Evolutionary conservation across 192 early-diverging fungal genomes (phyloP), one percentile per base, ranked within the genome.

Genomic region (Coemansia sp.): DNA sequence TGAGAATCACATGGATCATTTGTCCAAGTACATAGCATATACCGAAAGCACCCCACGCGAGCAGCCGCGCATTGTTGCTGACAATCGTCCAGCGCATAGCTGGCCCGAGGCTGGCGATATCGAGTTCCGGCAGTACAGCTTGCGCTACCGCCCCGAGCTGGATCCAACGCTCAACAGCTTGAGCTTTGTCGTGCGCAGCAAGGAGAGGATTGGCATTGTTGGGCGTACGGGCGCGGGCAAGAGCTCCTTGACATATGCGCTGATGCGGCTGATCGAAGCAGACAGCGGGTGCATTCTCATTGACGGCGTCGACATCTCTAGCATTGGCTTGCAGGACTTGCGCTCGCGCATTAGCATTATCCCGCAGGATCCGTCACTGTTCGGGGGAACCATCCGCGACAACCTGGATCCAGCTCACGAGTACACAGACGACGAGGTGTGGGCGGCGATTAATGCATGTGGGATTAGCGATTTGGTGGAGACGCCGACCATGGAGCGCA

Each of bases 181-280:
- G 27, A 79, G 74, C 11, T 59, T 91, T 31, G 46, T 71, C 12
- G 72, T 93, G 42, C 83, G 75, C 20, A 71, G 77, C 0, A 86
- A 83, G 5, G 87, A 92, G 73, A 93, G 93, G 73, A 90, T 98
- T 68, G 96, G 93, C 39, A 87, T 98, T 68, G 93, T 95, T 47
- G 95, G 94, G 17, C 86, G 95, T 12, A 93, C 94, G 2, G 93
- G 93, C 12, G 88, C 91, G 7, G 93, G 92, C 19, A 94, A 94
- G 74, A 88, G 87, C 10, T 89, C 89, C 0, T 71, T 95, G 45
- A 84, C 88, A 3, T 70, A 91, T 31, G 84, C 88, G n/a, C 65
- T 94, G 62, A 86, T 94, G 72, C 87, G 93, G 10, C 88, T 95
- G 35, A 84, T 93, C 65, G 90, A 92, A 54, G 86, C 88, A 0